A percentile compares a stretch with the other conserved stretches of the same genome.
phyloP scores from a whole-genome alignment of 441 rosid genomes.

The Populus hybrid region DNA sequence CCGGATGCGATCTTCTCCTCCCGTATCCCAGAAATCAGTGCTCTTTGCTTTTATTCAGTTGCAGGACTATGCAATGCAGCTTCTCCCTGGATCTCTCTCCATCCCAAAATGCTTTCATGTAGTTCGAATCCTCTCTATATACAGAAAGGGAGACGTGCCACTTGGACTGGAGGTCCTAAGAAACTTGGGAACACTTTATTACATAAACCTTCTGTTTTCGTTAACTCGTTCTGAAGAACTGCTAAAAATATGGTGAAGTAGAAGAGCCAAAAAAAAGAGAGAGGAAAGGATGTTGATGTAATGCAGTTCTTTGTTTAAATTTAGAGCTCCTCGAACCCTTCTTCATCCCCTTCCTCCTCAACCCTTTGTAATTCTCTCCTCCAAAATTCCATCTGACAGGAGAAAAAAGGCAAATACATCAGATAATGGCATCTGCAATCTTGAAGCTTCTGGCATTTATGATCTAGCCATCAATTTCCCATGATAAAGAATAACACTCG shows the following conservation, averaged over 20 bases:
- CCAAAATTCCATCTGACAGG: conserved; percentile 75
- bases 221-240: background rate
- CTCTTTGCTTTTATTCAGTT: background rate
- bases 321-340: conserved; percentile 87
- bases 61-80: background rate
- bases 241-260: background rate
- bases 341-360: conserved; percentile 91
- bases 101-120: background rate
- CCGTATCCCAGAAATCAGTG: background rate
- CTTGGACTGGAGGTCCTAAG: too few relatives aligned
- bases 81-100: background rate
- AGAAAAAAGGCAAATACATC: background rate
- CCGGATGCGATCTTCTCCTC: background rate
- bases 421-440: background rate
- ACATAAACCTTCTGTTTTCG: background rate
- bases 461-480: background rate
- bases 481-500: background rate
- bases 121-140: background rate
- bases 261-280: background rate
- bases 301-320: conserved; percentile 1
- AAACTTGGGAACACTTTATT: background rate
- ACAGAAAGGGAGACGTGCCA: background rate
- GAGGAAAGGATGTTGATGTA: background rate
- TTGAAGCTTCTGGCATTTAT: background rate
- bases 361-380: conserved; percentile 68